Conservation (phyloP, 768 basidiomycete genomes). For the Agaricus bisporus region DNA sequence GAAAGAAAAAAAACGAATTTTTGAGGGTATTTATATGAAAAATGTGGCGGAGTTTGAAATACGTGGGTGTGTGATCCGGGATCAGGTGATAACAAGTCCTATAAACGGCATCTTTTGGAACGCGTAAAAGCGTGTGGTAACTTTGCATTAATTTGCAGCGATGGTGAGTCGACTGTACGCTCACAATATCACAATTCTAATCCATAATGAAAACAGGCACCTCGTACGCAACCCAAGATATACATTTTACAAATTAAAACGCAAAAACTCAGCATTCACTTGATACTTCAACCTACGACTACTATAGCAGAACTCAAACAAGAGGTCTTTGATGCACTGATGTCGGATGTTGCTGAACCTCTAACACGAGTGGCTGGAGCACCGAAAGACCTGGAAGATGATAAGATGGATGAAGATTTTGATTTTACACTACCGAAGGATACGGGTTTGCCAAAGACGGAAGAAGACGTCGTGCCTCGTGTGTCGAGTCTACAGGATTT, state of each 20-base stretch:
- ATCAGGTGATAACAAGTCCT: slow-evolving; percentile 4
- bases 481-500: slow-evolving; percentile 42
- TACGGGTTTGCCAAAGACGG: slow-evolving; percentile 6
- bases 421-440: slow-evolving; percentile 3
- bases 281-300: slow-evolving; percentile 45
- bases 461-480: slow-evolving; percentile 26
- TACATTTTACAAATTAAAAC: slow-evolving; percentile 70
- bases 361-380: slow-evolving; percentile 11
- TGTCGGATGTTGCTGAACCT: slow-evolving; percentile 36
- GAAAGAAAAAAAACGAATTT: slow-evolving; percentile 15
- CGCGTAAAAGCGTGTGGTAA: neutral
- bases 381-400: slow-evolving; percentile 20
- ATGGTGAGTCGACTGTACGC: neutral
- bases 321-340: slow-evolving; percentile 58
- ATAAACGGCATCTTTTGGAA: neutral
- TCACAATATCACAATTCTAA: neutral
- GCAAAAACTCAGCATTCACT: slow-evolving; percentile 62
- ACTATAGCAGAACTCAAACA: slow-evolving; percentile 55
- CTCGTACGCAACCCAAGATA: slow-evolving; percentile 49
- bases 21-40: slow-evolving; percentile 4
- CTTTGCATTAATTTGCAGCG: neutral
- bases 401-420: slow-evolving; percentile 20
- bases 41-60: slow-evolving; percentile 23
- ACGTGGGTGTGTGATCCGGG: neutral
- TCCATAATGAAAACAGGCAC: slow-evolving; percentile 32